These are phyloP conservation scores for Amphichorda felina DNA, from an alignment of 2,329 filamentous ascomycete genomes.

Conservation along the genomic window DNA sequence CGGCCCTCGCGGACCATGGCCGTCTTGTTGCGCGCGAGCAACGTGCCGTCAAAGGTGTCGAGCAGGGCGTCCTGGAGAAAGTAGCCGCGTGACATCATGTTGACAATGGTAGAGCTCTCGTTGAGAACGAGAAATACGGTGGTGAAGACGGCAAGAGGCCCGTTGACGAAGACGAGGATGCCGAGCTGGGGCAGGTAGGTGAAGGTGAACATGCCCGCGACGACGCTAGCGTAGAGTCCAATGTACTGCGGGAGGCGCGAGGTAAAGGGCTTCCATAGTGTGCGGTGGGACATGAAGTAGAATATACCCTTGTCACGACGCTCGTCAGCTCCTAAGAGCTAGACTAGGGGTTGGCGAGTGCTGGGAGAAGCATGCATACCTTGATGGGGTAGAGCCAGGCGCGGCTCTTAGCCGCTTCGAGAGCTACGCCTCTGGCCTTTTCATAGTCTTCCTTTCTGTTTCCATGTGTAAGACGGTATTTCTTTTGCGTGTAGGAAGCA, in stretches of 20 bases:
- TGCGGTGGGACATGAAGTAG: slow-evolving; percentile 44
- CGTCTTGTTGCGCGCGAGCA: slow-evolving; percentile 37
- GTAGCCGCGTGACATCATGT: slow-evolving; percentile 52
- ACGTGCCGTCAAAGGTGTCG: slow-evolving; percentile 77
- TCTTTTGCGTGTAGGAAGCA: slow-evolving; percentile 6
- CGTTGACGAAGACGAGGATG: slow-evolving; percentile 72
- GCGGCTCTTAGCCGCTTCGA: slow-evolving; percentile 60
- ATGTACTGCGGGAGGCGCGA: slow-evolving; percentile 49
- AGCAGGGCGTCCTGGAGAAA: slow-evolving; percentile 72
- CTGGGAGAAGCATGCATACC: slow-evolving; percentile 18
- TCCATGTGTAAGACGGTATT: slow-evolving; percentile 5
- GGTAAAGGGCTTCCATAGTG: slow-evolving; percentile 47
- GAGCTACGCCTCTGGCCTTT: slow-evolving; percentile 49
- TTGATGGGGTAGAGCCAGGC: slow-evolving; percentile 82
- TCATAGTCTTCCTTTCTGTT: slow-evolving; percentile 57
- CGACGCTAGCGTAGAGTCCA: slow-evolving; percentile 59
- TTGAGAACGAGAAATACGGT: slow-evolving; percentile 57
- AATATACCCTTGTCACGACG: slow-evolving; percentile 35
- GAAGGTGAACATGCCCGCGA: slow-evolving; percentile 74
- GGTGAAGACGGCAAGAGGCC: slow-evolving; percentile 65
- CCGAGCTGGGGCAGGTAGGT: slow-evolving; percentile 80
- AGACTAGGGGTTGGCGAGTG: no score
- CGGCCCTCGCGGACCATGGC: slow-evolving; percentile 63
- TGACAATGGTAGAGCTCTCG: slow-evolving; percentile 48
- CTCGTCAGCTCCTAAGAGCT: neutral